Base-by-base conservation (phyloP, 2,329 filamentous ascomycete species). In the Fragosphaeria purpurea region DNA sequence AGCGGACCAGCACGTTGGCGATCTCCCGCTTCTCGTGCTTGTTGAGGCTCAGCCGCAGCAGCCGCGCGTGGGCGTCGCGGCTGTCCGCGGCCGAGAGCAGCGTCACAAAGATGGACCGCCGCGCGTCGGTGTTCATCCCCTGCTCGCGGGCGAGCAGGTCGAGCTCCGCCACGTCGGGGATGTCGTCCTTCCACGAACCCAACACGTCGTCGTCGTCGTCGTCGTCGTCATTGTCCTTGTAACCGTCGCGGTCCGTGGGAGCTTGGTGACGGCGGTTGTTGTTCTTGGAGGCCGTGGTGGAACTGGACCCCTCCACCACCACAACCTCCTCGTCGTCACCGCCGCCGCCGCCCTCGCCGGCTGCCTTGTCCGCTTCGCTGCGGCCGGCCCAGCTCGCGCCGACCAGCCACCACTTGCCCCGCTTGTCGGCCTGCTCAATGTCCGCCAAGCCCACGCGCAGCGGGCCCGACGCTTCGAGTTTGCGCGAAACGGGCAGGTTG, bases 351-450 rank as follows among this genome's bases (percentile, higher is more conserved):
- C 22, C 22, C 22, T 22, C 22, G 22, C 22, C 22, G 22, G 22
- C 22, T 22, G 22, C 22, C 2, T 22, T 22, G 7, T n/a, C 41
- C 3, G 38, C 42, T 9, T 38, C 42, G 11, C 42, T 48, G 3
- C 60, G 62, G 31, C 76, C 78, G 4, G 76, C 71, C 80, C 91
- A 96, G 65, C 89, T 95, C n/a, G 93, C 91, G 47, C 93, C 93
- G 5, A 97, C 87, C 22, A 97, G 79, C 93, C 93, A 98, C 93
- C 93, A 98, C 70, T 95, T 96, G 1, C 93, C 93, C 62, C 84
- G 86, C 63, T 86, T 91, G 41, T 91, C 86, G 0, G 85, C 84
- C 55, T 90, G 80, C 55, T 82, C 82, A 47, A 98, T 87, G 61
- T 98, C 93, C 39, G 77, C 74, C 4, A 96, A 74, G 9, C 86